These are phyloP conservation scores for Rhizophagus prolifer DNA, from an alignment of 192 early-diverging fungal species.

Conservation along the genomic window DNA sequence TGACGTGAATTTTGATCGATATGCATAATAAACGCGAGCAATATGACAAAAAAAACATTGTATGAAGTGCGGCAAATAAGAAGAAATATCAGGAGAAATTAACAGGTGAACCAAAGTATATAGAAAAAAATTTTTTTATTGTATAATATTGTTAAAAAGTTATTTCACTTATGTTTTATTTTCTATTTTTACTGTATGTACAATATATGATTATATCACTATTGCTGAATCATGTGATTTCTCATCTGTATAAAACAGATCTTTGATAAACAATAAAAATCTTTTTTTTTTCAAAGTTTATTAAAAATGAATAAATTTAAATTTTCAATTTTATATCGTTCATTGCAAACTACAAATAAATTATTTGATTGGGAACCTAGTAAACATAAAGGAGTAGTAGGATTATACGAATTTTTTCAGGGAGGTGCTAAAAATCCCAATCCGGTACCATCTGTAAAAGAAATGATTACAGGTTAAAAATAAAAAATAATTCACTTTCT, in stretches of 20 bases:
- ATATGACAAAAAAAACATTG: not conserved
- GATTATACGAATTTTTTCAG: slow-evolving; percentile 24
- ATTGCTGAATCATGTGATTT: too few species aligned
- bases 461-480: not conserved
- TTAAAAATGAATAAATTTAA: not conserved
- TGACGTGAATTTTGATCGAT: slow-evolving; percentile 45
- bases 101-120: not conserved
- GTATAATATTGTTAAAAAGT: not conserved
- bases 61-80: not conserved
- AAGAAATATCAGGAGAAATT: not conserved
- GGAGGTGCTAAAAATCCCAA: not conserved
- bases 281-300: not conserved
- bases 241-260: not conserved
- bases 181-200: too few species aligned
- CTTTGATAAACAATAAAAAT: not conserved
- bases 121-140: not conserved
- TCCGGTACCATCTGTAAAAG: not conserved
- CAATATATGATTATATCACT: too few species aligned
- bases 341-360: not conserved
- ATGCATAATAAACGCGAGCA: slow-evolving; percentile 2
- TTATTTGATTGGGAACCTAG: not conserved
- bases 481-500: not conserved
- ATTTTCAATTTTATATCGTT: not conserved
- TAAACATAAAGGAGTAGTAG: not conserved
- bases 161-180: not conserved